These are phyloP conservation scores for Oenanthe javanica DNA, from an alignment of 140 eudicot species.

Conservation along the genomic window DNA sequence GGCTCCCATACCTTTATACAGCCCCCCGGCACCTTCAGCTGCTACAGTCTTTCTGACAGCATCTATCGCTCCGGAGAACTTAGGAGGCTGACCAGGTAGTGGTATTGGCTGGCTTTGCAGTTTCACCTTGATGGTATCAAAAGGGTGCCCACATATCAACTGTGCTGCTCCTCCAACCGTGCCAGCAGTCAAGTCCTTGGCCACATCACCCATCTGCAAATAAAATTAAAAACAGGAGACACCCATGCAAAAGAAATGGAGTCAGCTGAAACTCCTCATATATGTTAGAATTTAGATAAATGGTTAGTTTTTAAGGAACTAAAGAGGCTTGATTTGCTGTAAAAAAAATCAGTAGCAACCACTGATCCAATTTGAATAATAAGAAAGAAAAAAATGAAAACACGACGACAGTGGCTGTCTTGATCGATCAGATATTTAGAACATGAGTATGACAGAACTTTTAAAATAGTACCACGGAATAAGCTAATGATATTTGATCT, in stretches of 20 bases:
- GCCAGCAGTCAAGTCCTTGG: constrained; percentile 76
- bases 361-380: neutral
- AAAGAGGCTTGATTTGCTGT: neutral
- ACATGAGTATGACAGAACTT: too few species aligned
- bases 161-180: constrained; percentile 91
- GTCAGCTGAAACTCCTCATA: neutral
- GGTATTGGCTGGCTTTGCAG: constrained; percentile 92
- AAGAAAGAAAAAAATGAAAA: neutral
- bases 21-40: constrained; percentile 77
- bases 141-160: constrained; percentile 78
- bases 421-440: neutral
- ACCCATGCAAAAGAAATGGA: neutral
- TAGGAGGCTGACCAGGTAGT: constrained; percentile 71
- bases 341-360: neutral
- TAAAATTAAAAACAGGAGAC: neutral
- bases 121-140: constrained; percentile 86
- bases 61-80: constrained; percentile 76
- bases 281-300: neutral
- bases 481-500: too few species aligned
- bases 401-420: neutral
- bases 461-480: too few species aligned
- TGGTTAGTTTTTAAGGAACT: neutral
- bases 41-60: constrained; percentile 81
- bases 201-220: constrained; percentile 75
- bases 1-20: constrained; percentile 95